A percentile compares a stretch with the other conserved stretches of the same genome.
Evolutionary conservation across 768 basidiomycete genomes (phyloP).

Genomic region (Astraeus odoratus): DNA sequence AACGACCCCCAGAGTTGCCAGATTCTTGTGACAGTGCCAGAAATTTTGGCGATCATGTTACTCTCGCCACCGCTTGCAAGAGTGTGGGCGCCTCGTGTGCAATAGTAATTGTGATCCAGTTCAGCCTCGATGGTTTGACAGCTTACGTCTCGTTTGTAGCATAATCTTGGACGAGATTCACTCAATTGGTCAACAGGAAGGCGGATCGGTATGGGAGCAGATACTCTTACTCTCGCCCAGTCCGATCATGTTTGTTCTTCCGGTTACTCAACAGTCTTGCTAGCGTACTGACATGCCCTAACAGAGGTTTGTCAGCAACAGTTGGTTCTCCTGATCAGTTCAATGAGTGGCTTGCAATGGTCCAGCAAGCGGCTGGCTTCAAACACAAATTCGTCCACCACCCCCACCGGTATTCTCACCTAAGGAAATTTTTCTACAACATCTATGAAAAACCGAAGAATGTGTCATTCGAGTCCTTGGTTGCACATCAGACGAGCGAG

Average conservation of each 20-base stretch:
- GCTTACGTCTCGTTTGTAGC: slow-evolving; percentile 27
- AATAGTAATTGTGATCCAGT: slow-evolving; percentile 50
- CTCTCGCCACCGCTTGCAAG: slow-evolving; percentile 58
- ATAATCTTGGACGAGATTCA: slow-evolving; percentile 57
- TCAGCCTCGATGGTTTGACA: no score
- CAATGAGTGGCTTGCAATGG: slow-evolving; percentile 55
- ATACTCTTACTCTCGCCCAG: slow-evolving; percentile 65
- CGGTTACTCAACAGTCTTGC: not conserved
- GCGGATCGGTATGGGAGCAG: slow-evolving; percentile 69
- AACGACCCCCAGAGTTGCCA: slow-evolving; percentile 63
- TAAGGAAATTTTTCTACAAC: slow-evolving; percentile 60
- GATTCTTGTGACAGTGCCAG: slow-evolving; percentile 69
- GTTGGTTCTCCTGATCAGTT: slow-evolving; percentile 60
- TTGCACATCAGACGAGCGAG: slow-evolving; percentile 29
- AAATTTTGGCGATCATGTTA: slow-evolving; percentile 62
- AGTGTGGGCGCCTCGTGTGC: slow-evolving; percentile 56
- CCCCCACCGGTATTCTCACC: slow-evolving; percentile 65
- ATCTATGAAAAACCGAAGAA: slow-evolving; percentile 16
- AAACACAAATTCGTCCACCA: slow-evolving; percentile 55
- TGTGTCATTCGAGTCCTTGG: slow-evolving; percentile 33
- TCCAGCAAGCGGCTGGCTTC: slow-evolving; percentile 54
- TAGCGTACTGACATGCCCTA: not conserved
- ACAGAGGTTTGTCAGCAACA: slow-evolving; percentile 65
- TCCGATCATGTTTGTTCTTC: slow-evolving; percentile 53
- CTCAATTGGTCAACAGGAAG: slow-evolving; percentile 62